Evolutionary conservation across 2,329 filamentous ascomycete genomes (phyloP), one percentile per base, ranked within the genome.

Genomic region (Pyrenophora graminea): DNA sequence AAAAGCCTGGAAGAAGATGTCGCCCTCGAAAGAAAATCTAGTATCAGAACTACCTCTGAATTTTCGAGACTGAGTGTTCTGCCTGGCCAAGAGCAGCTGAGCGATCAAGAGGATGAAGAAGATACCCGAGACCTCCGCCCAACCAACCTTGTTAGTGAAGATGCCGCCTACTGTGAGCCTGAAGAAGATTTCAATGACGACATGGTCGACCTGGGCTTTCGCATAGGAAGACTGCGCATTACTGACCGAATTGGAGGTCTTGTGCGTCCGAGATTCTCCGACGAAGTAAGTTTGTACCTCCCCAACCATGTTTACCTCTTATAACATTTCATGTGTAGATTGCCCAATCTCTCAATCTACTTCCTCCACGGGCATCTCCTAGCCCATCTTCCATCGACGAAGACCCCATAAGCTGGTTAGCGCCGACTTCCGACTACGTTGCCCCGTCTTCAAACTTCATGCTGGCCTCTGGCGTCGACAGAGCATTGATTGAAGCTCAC

Each of bases 221-320:
- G 82, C 57, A 79, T 91, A 53, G 88, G 88, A 1, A 87, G 83
- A 68, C 82, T 91, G 80, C 82, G 79, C 51, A 84, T 91, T 53
- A 90, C 86, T 2, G 88, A 91, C 64, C 80, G 88, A 32, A 84
- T 91, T 56, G 89, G 89, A 13, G 88, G 88, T 1, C 82, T 89
- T 59, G 85, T 88, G 37, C 79, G 88, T 39, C 88, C 88, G 2
- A 84, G 85, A 60, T 80, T 91, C 50, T 80, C 83, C 3, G 85
- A 90, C 69, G 88, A 91, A 77, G 84, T 89, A 76, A 57, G 76
- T 66, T 17, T 41, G 32, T 21, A 13, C 27, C 6, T 23, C 15
- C 32, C 32, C 23, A 17, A 7, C 6, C 21, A 37, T 18, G 23
- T 18, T 25, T 10, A 27, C 30, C 18, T 48, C 19, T 12, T 33